Evolutionary conservation across 2,329 filamentous ascomycete genomes (phyloP), one percentile per base, ranked within the genome.

Genomic region (Gliomastix tumulicola): DNA sequence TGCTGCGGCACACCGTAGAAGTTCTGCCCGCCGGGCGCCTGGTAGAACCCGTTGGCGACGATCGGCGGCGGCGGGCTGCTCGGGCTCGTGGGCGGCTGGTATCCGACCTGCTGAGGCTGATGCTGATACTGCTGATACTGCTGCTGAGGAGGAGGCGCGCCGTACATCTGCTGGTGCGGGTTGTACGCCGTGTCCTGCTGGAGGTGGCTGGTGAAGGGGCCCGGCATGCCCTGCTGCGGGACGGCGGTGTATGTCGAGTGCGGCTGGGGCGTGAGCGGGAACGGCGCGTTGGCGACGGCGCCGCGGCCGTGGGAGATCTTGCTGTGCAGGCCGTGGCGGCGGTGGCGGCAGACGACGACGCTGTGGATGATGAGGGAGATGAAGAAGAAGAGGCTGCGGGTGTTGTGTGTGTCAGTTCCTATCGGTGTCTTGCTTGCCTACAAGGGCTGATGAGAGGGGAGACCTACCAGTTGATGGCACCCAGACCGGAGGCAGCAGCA

Each of bases 381-480:
- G 34, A 63, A 35, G 44, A 63, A 68, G 32, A 69, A 58, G 4
- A 65, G 36, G 43, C 69, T 73, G 34, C n/a, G n/a, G n/a, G n/a
- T n/a, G n/a, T n/a, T n/a, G n/a, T n/a, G n/a, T n/a, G n/a, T n/a
- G n/a, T n/a, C n/a, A n/a, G n/a, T n/a, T n/a, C n/a, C n/a, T n/a
- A n/a, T n/a, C n/a, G n/a, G n/a, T n/a, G n/a, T n/a, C n/a, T n/a
- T n/a, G n/a, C n/a, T n/a, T n/a, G n/a, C n/a, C n/a, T n/a, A 25
- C 9, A 4, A n/a, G n/a, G n/a, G n/a, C n/a, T 0, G 1, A 0
- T n/a, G 2, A 2, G 13, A 17, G 1, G 5, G 2, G 7, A n/a
- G 11, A 56, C 65, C 48, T 52, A 71, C 68, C 68, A 68, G 21
- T 64, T 45, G 0, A 69, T 11, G 3, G 53, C 63, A 5, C 66